Percentiles rank a stretch among this genome's conserved stretches.
phyloP scores from a whole-genome alignment of 495 filamentous ascomycete species.

The Tuber brumale region DNA sequence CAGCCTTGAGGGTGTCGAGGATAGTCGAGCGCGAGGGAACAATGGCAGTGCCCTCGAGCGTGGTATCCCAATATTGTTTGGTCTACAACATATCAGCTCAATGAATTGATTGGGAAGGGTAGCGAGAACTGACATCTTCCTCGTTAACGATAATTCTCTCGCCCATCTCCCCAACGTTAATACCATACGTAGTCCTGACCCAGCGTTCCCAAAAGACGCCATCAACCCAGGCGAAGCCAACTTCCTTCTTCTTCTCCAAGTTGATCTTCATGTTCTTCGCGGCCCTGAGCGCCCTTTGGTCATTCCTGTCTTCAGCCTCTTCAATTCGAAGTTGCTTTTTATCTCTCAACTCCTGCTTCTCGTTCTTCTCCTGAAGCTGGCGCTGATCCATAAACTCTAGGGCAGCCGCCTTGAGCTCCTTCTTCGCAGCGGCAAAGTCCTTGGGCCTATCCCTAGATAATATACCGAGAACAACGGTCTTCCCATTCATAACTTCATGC shows the following conservation, averaged over 20 bases:
- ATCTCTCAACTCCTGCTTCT: slow-evolving; percentile 85
- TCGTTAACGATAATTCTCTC: slow-evolving; percentile 96
- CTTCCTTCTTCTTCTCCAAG: slow-evolving; percentile 82
- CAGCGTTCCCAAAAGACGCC: slow-evolving; percentile 96
- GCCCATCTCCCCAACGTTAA: slow-evolving; percentile 68
- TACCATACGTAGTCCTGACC: slow-evolving; percentile 88
- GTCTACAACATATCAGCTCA: slow-evolving; percentile 51
- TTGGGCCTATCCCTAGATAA: slow-evolving; percentile 71
- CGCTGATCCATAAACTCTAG: slow-evolving; percentile 98
- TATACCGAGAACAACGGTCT: slow-evolving; percentile 85
- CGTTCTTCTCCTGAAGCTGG: slow-evolving; percentile 75
- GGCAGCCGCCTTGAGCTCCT: slow-evolving; percentile 91
- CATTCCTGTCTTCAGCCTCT: slow-evolving; percentile 88
- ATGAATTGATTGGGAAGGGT: slow-evolving; percentile 5
- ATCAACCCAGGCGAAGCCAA: slow-evolving; percentile 97
- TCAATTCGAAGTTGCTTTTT: slow-evolving; percentile 92
- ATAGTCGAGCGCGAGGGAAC: slow-evolving; percentile 88
- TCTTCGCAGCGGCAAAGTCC: slow-evolving; percentile 68
- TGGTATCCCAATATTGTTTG: slow-evolving; percentile 89
- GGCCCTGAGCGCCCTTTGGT: slow-evolving; percentile 75
- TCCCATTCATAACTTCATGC: slow-evolving; percentile 86
- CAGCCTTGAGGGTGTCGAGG: slow-evolving; percentile 79
- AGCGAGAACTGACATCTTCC: slow-evolving; percentile 68
- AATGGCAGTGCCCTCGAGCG: slow-evolving; percentile 78
- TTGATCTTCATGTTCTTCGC: slow-evolving; percentile 89